Evolutionary conservation across 2,329 filamentous ascomycete species (phyloP), one percentile per base, ranked within the genome.

Genomic region (Elsinoe necatrix): DNA sequence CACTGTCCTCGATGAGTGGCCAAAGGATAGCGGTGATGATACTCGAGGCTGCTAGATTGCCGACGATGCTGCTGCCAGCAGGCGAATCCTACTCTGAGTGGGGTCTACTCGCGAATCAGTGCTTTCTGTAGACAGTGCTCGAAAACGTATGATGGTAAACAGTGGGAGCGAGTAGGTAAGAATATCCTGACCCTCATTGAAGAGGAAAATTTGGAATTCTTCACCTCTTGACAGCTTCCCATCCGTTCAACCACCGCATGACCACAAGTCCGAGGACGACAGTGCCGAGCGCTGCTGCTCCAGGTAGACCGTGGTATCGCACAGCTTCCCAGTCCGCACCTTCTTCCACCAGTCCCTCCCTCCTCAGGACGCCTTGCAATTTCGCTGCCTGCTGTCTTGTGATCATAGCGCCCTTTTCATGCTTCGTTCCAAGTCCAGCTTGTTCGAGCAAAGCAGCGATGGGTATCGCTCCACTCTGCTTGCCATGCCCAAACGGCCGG

Each of bases 201-300:
- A 25, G 25, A 50, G 25, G 45, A 50, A 35, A 52, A 23, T 7
- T 14, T 34, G 31, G 31, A 52, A 37, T 37, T 34, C 29, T 42
- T 75, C 72, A 75, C 61, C 73, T 67, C 57, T 75, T 73, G 14
- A 70, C 67, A 59, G 73, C 74, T 31, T 72, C 71, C 66, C 73
- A 75, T 45, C 71, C 69, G 57, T 72, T 72, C 41, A 56, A 23
- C 54, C 54, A 56, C 8, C 42, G 45, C 71, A 73, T 73, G 54
- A 72, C 66, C 47, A 69, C 70, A 14, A 72, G 66, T 56, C 71
- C 71, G 25, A 72, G 62, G 54, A 70, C 66, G 48, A 73, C 69
- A n/a, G 72, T 68, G 7, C 67, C 67, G 21, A 72, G 61, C 54
- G 72, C 71, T 20, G 68, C 68, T 31, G 69, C 67, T 35, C 67